phyloP scores from a whole-genome alignment of 495 filamentous ascomycete genomes.

The Xylaria nigripes region DNA sequence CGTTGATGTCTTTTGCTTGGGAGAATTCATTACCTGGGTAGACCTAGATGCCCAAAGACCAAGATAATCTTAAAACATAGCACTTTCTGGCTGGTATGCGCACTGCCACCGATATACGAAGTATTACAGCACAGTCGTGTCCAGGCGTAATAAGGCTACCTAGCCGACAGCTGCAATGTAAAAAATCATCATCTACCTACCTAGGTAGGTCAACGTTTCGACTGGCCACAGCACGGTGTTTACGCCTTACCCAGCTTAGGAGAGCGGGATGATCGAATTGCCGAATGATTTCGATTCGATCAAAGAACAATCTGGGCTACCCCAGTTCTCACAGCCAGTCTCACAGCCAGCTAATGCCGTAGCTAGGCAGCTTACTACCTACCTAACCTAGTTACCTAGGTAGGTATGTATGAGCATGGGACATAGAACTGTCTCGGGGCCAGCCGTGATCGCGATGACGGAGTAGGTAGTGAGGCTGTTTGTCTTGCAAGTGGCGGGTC shows the following conservation, averaged over 20 bases:
- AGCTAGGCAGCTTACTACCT: no score
- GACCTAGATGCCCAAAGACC: neutral
- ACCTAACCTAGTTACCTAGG: no score
- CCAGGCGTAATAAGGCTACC: neutral
- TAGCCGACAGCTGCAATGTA: neutral
- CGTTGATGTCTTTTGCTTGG: neutral
- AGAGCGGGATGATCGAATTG: neutral
- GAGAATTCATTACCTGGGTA: neutral
- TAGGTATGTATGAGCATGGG: no score
- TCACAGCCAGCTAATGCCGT: no score
- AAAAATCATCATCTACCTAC: no score
- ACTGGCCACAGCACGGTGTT: neutral
- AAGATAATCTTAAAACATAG: neutral
- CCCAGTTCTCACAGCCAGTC: neutral
- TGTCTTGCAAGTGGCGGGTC: no score
- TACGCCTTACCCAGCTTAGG: neutral
- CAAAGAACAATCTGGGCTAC: neutral
- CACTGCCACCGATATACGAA: neutral
- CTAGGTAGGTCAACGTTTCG: neutral
- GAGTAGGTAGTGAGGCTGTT: no score
- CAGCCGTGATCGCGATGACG: no score
- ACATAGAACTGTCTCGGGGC: no score
- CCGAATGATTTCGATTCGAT: neutral
- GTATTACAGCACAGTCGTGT: no score
- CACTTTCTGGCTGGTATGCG: neutral